Percentiles rank a stretch among this genome's conserved stretches.
phyloP scores from a whole-genome alignment of 345 rosid genomes.

The Boechera retrofracta region DNA sequence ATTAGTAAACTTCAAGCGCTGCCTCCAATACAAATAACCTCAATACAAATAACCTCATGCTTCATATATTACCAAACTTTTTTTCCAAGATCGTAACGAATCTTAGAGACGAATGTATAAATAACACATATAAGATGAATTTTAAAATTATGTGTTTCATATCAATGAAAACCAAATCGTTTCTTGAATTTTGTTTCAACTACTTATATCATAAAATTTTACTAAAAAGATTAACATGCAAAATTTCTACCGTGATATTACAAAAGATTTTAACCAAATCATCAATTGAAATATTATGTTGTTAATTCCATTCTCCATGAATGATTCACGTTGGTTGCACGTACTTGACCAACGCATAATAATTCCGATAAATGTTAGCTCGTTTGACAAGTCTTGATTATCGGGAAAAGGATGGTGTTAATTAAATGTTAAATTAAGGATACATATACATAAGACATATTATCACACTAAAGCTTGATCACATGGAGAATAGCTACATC shows the following conservation, averaged over 20 bases:
- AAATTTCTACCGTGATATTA: not conserved
- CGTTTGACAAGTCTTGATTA: not conserved
- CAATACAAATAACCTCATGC: not conserved
- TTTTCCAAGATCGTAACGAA: slow-evolving; percentile 4
- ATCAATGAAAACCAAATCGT: too few species aligned
- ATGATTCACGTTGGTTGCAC: not conserved
- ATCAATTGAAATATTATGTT: not conserved
- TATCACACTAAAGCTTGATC: not conserved
- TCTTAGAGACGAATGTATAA: not conserved
- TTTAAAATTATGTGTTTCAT: too few species aligned
- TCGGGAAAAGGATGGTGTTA: not conserved
- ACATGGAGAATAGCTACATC: slow-evolving; percentile 27
- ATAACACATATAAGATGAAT: too few species aligned
- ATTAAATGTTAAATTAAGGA: not conserved
- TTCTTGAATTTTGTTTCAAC: too few species aligned
- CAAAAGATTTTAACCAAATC: not conserved
- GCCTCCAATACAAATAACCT: not conserved
- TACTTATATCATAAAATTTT: not conserved
- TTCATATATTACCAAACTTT: not conserved
- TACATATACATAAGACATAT: not conserved
- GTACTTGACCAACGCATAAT: slow-evolving; percentile 1
- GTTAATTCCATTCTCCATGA: not conserved
- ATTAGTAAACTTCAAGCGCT: not conserved
- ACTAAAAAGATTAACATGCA: not conserved
- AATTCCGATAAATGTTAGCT: not conserved